Conservation (phyloP, 805 yeast species). For the Naumovozyma castellii region DNA sequence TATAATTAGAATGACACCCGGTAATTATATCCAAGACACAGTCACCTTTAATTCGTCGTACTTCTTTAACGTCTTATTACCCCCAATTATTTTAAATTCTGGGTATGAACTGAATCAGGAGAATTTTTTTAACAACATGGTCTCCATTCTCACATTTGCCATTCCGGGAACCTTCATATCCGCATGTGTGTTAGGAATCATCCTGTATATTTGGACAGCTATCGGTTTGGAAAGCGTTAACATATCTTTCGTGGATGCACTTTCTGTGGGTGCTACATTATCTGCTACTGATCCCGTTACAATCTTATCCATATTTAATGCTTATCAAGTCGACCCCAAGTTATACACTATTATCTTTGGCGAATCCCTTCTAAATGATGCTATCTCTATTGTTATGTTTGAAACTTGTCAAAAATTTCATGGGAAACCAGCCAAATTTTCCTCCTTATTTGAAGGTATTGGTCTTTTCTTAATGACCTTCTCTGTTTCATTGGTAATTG, state of each 20-base stretch:
- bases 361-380: conserved; percentile 90
- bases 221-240: conserved; percentile 82
- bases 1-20: conserved; percentile 83
- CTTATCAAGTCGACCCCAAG: conserved; percentile 96
- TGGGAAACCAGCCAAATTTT: conserved; percentile 66
- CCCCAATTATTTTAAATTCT: conserved; percentile 92
- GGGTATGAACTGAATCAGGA: conserved; percentile 96
- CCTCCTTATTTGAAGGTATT: conserved; percentile 84
- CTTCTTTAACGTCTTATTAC: conserved; percentile 86
- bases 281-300: conserved; percentile 99
- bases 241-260: conserved; percentile 91
- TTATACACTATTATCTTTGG: conserved; percentile 95
- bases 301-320: conserved; percentile 88
- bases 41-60: conserved; percentile 91
- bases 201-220: conserved; percentile 81
- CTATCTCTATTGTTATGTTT: conserved; percentile 97
- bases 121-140: conserved; percentile 85
- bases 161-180: conserved; percentile 94
- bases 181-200: conserved; percentile 81
- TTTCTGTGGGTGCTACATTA: conserved; percentile 94
- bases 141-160: conserved; percentile 86
- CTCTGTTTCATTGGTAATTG: conserved; percentile 82
- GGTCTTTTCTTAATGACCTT: conserved; percentile 90
- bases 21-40: conserved; percentile 93
- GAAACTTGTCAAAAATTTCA: conserved; percentile 96